Percentiles rank a stretch among this genome's conserved stretches.
Conservation (phyloP, 345 rosid genomes). For the Clarkia xantiana region DNA sequence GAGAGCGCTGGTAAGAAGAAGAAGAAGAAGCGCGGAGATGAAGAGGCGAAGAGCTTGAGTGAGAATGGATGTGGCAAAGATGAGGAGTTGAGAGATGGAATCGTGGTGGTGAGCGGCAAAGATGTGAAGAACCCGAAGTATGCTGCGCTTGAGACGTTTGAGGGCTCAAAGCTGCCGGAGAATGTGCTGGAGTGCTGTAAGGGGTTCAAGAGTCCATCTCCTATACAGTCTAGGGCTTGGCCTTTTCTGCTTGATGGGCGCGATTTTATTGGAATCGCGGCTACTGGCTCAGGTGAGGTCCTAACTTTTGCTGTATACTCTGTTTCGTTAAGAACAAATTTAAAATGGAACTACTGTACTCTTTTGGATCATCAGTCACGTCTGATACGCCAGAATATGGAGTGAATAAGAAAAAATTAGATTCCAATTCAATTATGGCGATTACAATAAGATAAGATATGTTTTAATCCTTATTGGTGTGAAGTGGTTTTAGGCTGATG, state of each 20-base stretch:
- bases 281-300: constrained; percentile 81
- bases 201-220: constrained; percentile 62
- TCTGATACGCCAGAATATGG: no score
- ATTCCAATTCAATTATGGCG: no score
- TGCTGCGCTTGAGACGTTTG: constrained; percentile 37
- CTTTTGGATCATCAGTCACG: background rate
- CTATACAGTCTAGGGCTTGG: constrained; percentile 89
- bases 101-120: constrained; percentile 56
- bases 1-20: constrained; percentile 9
- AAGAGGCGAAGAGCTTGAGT: constrained; percentile 9
- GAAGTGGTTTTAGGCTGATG: background rate
- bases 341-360: background rate
- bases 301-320: background rate
- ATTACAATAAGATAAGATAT: background rate
- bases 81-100: constrained; percentile 22
- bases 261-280: constrained; percentile 88
- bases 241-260: constrained; percentile 83
- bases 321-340: background rate
- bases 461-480: constrained; percentile 4
- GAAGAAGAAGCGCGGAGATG: constrained; percentile 20
- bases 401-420: no score
- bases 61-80: constrained; percentile 7
- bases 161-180: constrained; percentile 46
- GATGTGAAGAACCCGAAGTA: constrained; percentile 45
- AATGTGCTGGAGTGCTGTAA: constrained; percentile 66